Evolutionary conservation across 768 basidiomycete genomes (phyloP).

Genomic region (Amanita phalloides): DNA sequence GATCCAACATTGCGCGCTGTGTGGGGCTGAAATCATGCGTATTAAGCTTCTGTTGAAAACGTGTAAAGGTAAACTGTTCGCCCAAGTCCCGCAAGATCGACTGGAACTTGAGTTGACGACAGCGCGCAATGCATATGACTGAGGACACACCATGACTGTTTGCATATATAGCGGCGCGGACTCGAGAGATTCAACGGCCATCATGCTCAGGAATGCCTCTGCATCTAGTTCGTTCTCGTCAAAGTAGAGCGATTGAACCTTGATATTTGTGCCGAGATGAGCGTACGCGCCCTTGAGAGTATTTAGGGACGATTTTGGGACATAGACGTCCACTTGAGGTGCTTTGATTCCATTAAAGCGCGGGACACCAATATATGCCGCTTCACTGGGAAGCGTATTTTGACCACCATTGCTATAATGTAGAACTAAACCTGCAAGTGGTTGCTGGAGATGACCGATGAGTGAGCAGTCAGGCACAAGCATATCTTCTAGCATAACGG

Average conservation of each 20-base stretch:
- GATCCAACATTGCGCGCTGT: slow-evolving; percentile 47
- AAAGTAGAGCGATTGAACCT: slow-evolving; percentile 45
- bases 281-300: slow-evolving; percentile 51
- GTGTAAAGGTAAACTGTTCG: slow-evolving; percentile 40
- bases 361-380: slow-evolving; percentile 45
- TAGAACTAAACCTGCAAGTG: slow-evolving; percentile 54
- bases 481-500: slow-evolving; percentile 61
- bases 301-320: slow-evolving; percentile 48
- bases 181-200: slow-evolving; percentile 56
- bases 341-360: slow-evolving; percentile 18
- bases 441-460: slow-evolving; percentile 40
- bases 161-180: slow-evolving; percentile 62
- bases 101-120: slow-evolving; percentile 11
- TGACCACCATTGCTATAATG: slow-evolving; percentile 63
- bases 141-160: slow-evolving; percentile 40
- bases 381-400: slow-evolving; percentile 48
- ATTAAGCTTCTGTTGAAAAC: slow-evolving; percentile 37
- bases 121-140: not conserved
- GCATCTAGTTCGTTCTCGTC: slow-evolving; percentile 55
- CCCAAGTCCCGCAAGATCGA: slow-evolving; percentile 53
- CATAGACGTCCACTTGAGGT: slow-evolving; percentile 37
- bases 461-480: slow-evolving; percentile 39
- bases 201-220: slow-evolving; percentile 61
- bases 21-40: slow-evolving; percentile 41
- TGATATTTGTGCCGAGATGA: slow-evolving; percentile 36